A percentile compares a stretch with the other conserved stretches of the same genome.
Conservation (phyloP, 2,329 filamentous ascomycete species). For the Endothia cerciana region DNA sequence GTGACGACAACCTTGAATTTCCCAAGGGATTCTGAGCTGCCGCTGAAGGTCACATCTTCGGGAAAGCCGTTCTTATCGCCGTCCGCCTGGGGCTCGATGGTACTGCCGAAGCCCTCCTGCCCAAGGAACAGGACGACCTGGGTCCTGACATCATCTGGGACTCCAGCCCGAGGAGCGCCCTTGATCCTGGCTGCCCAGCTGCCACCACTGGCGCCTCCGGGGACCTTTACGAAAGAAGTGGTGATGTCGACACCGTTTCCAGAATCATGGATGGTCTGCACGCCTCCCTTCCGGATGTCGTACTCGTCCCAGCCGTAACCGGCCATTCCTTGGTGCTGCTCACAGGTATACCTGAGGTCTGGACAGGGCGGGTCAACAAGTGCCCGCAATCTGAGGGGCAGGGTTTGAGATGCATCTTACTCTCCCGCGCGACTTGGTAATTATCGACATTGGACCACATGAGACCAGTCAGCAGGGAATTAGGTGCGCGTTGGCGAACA, state of each 20-base stretch:
- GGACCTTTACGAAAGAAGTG: conserved; percentile 91
- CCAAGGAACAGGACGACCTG: conserved; percentile 81
- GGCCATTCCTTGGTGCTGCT: conserved; percentile 90
- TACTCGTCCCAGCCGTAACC: conserved; percentile 99
- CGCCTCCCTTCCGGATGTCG: conserved; percentile 83
- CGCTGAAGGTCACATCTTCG: conserved; percentile 69
- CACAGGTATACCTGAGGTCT: conserved; percentile 93
- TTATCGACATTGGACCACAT: conserved; percentile 89
- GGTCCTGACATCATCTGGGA: conserved; percentile 68
- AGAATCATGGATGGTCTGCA: conserved; percentile 88
- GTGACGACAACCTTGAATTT: conserved; percentile 81
- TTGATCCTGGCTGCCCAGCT: conserved; percentile 91
- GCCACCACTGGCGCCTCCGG: conserved; percentile 81
- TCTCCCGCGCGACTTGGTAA: conserved; percentile 73
- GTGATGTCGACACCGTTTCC: conserved; percentile 88
- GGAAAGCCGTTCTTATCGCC: conserved; percentile 54
- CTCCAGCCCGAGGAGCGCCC: conserved; percentile 75
- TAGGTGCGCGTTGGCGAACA: conserved; percentile 77
- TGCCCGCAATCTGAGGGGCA: neutral
- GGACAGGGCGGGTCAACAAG: conserved; percentile 31
- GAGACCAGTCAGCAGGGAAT: conserved; percentile 80
- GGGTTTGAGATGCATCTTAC: conserved; percentile 53
- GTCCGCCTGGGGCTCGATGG: conserved; percentile 62
- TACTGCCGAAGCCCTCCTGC: conserved; percentile 70
- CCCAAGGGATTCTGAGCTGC: conserved; percentile 72